Evolutionary conservation across 148 eudicot species (phyloP).

Genomic region (Diospyros lotus): DNA sequence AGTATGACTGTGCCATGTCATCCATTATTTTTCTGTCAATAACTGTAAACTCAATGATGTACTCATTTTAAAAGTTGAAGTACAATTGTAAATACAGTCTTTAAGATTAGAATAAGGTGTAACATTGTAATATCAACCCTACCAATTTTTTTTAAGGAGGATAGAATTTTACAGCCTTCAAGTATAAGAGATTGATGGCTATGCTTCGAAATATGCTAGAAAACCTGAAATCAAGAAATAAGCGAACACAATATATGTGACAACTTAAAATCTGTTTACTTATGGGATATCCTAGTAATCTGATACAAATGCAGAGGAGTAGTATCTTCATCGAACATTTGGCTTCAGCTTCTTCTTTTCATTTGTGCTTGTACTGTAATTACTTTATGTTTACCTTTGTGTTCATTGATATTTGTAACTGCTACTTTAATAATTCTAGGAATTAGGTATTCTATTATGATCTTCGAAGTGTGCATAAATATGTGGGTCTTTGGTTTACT

Average conservation of each 20-base stretch:
- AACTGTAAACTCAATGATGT: too few species aligned
- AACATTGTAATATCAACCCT: neutral
- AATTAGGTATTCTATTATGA: neutral
- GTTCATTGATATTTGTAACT: neutral
- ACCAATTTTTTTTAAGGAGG: neutral
- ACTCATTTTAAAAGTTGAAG: too few species aligned
- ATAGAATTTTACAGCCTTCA: neutral
- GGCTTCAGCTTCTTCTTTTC: too few species aligned
- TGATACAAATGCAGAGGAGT: too few species aligned
- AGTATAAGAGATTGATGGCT: neutral
- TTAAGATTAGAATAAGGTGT: too few species aligned
- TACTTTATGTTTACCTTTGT: neutral
- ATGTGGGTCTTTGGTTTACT: constrained; percentile 1
- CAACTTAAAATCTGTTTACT: neutral
- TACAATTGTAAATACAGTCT: too few species aligned
- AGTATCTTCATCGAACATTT: too few species aligned
- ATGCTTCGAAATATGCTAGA: neutral
- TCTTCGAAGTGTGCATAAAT: neutral
- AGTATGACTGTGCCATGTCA: neutral
- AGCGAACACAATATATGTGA: neutral
- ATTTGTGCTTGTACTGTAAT: too few species aligned
- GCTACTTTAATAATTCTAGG: neutral
- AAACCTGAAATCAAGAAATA: neutral
- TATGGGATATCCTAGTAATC: neutral
- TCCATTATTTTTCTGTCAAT: too few species aligned